A percentile compares a stretch with the other conserved stretches of the same genome.
phyloP scores from a whole-genome alignment of 371 early-diverging fungal species.

The Parasitella parasitica region DNA sequence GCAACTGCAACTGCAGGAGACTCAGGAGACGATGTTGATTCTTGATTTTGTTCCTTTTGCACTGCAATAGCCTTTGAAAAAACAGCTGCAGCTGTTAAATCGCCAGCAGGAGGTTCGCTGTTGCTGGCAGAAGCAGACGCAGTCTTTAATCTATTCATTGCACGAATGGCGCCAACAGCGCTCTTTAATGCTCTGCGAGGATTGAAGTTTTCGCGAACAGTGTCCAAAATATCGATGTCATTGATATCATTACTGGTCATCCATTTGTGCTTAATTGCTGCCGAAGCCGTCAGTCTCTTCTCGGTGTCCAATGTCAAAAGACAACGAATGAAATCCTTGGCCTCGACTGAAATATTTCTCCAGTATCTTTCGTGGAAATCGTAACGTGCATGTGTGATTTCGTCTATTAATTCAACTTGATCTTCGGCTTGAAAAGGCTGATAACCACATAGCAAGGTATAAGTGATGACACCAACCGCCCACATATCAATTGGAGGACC shows the following conservation, averaged over 20 bases:
- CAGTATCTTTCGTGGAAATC: constrained; percentile 82
- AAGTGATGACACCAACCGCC: constrained; percentile 46
- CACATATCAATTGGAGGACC: constrained; percentile 85
- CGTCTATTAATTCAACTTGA: constrained; percentile 57
- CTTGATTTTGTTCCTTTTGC: not conserved
- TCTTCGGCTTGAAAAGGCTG: constrained; percentile 79
- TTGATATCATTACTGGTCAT: constrained; percentile 57
- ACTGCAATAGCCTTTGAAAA: constrained; percentile 4
- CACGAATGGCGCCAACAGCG: constrained; percentile 42
- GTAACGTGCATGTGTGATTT: constrained; percentile 65
- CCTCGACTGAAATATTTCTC: constrained; percentile 76
- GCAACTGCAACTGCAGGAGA: constrained; percentile 5
- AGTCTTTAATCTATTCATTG: constrained; percentile 34
- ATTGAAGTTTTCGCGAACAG: constrained; percentile 69
- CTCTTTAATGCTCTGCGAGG: constrained; percentile 44
- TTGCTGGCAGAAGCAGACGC: not conserved
- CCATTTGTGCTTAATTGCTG: constrained; percentile 89
- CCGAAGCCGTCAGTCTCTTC: constrained; percentile 74
- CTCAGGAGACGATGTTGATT: not conserved
- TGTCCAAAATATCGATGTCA: constrained; percentile 70
- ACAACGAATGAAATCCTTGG: constrained; percentile 88
- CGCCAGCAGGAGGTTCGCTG: not conserved
- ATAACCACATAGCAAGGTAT: constrained; percentile 61
- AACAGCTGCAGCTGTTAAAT: not conserved
- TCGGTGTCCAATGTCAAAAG: constrained; percentile 73